phyloP scores from a whole-genome alignment of 495 filamentous ascomycete species.

The Penicillium robsamsonii region DNA sequence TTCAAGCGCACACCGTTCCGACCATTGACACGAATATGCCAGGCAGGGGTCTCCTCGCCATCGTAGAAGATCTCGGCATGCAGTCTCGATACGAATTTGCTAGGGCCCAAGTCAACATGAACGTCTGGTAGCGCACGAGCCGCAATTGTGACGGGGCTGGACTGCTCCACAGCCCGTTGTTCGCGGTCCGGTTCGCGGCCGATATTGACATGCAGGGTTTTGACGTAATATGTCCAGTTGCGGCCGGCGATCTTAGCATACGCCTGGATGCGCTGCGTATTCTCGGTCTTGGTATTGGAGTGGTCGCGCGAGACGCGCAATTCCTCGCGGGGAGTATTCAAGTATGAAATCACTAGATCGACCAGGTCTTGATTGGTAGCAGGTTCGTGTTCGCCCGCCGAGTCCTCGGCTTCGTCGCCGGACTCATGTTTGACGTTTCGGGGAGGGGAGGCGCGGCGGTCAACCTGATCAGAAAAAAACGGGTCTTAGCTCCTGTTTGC shows the following conservation, averaged over 20 bases:
- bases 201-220: conserved; percentile 74
- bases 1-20: conserved; percentile 87
- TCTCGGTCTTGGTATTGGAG: conserved; percentile 69
- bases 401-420: conserved; percentile 44
- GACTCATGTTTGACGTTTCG: conserved; percentile 34
- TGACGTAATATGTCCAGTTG: conserved; percentile 94
- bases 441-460: conserved; percentile 32
- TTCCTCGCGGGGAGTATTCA: conserved; percentile 57
- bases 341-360: conserved; percentile 67
- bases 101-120: conserved; percentile 90
- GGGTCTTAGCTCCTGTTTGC: conserved; percentile 14
- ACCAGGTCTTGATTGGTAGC: conserved; percentile 62
- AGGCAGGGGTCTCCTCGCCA: conserved; percentile 55
- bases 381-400: conserved; percentile 51
- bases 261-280: conserved; percentile 71
- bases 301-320: conserved; percentile 72
- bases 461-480: conserved; percentile 31
- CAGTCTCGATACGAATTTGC: conserved; percentile 83
- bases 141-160: conserved; percentile 44
- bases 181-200: conserved; percentile 71
- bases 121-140: conserved; percentile 53
- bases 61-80: conserved; percentile 88
- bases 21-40: conserved; percentile 83
- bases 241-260: conserved; percentile 91
- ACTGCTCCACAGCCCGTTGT: conserved; percentile 42